phyloP scores from a whole-genome alignment of 345 rosid species.

The Populus davidiana region DNA sequence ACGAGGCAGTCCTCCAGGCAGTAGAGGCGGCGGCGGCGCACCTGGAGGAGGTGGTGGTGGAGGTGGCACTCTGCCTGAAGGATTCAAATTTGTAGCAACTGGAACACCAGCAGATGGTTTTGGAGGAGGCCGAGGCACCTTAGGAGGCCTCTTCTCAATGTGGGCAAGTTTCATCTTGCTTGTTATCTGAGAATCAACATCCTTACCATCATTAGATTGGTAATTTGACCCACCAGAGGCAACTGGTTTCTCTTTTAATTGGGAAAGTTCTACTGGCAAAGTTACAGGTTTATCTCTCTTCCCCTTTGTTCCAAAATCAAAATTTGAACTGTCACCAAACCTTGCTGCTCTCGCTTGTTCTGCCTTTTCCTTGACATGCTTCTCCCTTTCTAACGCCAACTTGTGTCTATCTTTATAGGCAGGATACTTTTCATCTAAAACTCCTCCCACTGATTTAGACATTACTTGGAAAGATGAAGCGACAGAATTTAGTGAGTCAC shows the following conservation, averaged over 20 bases:
- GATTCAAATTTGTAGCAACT: slow-evolving; percentile 25
- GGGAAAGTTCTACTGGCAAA: slow-evolving; percentile 76
- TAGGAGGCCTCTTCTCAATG: slow-evolving; percentile 81
- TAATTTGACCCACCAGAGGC: slow-evolving; percentile 39
- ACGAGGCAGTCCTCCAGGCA: slow-evolving; percentile 54
- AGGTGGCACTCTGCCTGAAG: slow-evolving; percentile 45
- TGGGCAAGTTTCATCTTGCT: slow-evolving; percentile 70
- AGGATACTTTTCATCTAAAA: slow-evolving; percentile 78
- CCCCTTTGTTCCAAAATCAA: slow-evolving; percentile 26
- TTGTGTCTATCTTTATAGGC: slow-evolving; percentile 91
- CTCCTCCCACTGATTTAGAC: slow-evolving; percentile 85
- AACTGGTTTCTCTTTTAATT: slow-evolving; percentile 60
- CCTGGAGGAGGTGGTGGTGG: slow-evolving; percentile 60
- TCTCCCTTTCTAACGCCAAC: slow-evolving; percentile 87
- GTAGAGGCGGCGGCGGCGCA: slow-evolving; percentile 42
- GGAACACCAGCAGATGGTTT: slow-evolving; percentile 43
- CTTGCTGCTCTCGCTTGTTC: slow-evolving; percentile 73
- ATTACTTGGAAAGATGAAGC: slow-evolving; percentile 77
- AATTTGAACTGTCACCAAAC: slow-evolving; percentile 45
- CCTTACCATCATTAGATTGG: slow-evolving; percentile 51
- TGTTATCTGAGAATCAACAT: slow-evolving; percentile 46
- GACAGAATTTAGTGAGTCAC: slow-evolving; percentile 59
- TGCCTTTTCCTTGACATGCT: slow-evolving; percentile 72
- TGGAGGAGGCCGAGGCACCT: slow-evolving; percentile 89
- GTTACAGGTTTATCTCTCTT: slow-evolving; percentile 29